These are phyloP conservation scores for Ashbya aceris DNA, from an alignment of 1,139 yeast species.

Conservation along the genomic window DNA sequence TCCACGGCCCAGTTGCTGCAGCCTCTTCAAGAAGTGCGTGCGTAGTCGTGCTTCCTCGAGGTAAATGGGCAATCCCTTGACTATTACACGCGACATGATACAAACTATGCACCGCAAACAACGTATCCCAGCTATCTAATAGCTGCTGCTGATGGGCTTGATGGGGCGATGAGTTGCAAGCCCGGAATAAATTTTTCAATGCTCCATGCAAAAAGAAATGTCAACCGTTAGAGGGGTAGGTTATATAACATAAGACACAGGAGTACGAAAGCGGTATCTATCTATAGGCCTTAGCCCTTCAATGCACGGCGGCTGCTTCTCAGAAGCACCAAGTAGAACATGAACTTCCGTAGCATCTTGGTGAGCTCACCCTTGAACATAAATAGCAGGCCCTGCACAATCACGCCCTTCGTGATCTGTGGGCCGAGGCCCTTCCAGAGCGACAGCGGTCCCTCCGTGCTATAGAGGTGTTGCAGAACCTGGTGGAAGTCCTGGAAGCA, in stretches of 20 bases:
- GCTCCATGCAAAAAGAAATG: too few species aligned
- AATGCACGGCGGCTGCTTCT: too few species aligned
- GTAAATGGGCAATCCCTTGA: conserved; percentile 84
- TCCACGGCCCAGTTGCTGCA: conserved; percentile 29
- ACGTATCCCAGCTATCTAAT: background rate
- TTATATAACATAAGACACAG: too few species aligned
- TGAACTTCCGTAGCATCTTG: conserved; percentile 27
- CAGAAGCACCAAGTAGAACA: too few species aligned
- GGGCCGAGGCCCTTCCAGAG: conserved; percentile 78
- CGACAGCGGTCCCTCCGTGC: conserved; percentile 43
- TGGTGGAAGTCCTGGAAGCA: conserved; percentile 42
- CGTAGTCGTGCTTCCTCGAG: conserved; percentile 66
- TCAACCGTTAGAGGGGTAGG: too few species aligned
- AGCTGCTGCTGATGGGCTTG: too few species aligned
- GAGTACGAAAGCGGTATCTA: too few species aligned
- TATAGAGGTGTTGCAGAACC: conserved; percentile 42
- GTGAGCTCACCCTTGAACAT: conserved; percentile 67
- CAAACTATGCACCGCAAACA: background rate
- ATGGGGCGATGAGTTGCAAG: too few species aligned
- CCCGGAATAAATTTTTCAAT: too few species aligned
- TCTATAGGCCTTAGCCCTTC: too few species aligned
- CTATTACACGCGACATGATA: conserved; percentile 81
- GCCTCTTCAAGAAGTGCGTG: conserved; percentile 53
- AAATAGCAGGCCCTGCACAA: conserved; percentile 78
- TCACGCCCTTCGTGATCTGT: conserved; percentile 70